Base-by-base conservation (phyloP, 305 asterid genomes). In the Fraxinus xanthoxyloides region DNA sequence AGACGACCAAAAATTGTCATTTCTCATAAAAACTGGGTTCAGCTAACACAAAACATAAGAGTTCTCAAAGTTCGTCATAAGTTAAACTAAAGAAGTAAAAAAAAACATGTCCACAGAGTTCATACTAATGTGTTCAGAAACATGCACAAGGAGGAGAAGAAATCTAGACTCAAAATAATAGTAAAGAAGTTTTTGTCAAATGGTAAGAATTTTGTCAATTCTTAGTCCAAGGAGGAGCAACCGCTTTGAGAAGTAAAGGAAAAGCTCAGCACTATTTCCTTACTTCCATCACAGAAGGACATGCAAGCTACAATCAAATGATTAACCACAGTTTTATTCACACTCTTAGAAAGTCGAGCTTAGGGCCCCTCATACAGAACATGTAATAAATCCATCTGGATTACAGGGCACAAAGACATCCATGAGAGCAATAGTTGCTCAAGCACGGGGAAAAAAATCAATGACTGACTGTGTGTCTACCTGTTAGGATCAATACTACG, bases 291-390 rank as follows among this genome's bases (percentile, higher is more conserved):
- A 67, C 36, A 28, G 35, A 67, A 67, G 21, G 19, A 26, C 7
- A 36, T 26, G 36, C 74, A 67, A 67, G 36, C 38, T 28, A 67
- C 74, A 67, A 32, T 24, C 24, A 35, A 56, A 24, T 13, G 21
- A 77, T 80, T 72, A 59, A 77, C 43, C 75, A 54, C 35, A 72
- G 54, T 32, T 80, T 35, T 36, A 21, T 26, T 17, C 77, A 77
- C 75, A 72, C 28, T 17, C 75, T 79, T 32, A 23, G 17, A 75
- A 61, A 75, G 63, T 61, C 72, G 79, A 75, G 59, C 61, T 24
- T 28, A 76, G 34, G 15, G 32, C 24, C 17, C 59, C 72, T 75
- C 40, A 12, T 81, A 17, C 40, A 63, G 80, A 59, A 81, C 67
- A 30, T 34, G 17, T n/a, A 56, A n/a, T 30, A 30, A 13, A 69